phyloP scores from a whole-genome alignment of 805 yeast species.

The Candida patagonica region DNA sequence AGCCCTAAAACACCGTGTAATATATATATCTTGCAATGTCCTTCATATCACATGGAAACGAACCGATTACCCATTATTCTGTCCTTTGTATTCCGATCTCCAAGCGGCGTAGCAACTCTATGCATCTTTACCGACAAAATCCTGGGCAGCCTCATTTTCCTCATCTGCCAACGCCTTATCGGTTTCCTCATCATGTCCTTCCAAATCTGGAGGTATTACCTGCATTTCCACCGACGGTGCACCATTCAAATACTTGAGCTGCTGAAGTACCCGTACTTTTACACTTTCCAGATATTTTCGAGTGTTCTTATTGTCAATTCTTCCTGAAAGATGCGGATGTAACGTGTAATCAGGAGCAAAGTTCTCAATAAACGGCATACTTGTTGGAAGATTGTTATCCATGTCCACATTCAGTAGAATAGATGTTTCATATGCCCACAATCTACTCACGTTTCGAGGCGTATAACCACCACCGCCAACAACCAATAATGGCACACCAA shows the following conservation, averaged over 20 bases:
- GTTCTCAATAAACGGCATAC: slow-evolving; percentile 67
- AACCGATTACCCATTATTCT: too few relatives aligned
- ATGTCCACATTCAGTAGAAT: slow-evolving; percentile 70
- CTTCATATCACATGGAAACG: too few relatives aligned
- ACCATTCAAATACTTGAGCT: slow-evolving; percentile 68
- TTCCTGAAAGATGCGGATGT: slow-evolving; percentile 73
- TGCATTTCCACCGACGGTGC: slow-evolving; percentile 95
- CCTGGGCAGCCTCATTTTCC: slow-evolving; percentile 14
- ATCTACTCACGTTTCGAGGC: slow-evolving; percentile 89
- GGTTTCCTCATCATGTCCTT: slow-evolving; percentile 31
- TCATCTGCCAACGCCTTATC: slow-evolving; percentile 28
- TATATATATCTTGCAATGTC: too few relatives aligned
- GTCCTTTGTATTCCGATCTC: too few relatives aligned
- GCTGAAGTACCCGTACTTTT: slow-evolving; percentile 66
- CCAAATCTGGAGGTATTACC: slow-evolving; percentile 67
- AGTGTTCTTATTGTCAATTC: slow-evolving; percentile 78
- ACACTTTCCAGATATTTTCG: slow-evolving; percentile 76
- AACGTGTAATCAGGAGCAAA: slow-evolving; percentile 87
- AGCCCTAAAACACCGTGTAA: too few relatives aligned
- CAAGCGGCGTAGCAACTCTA: too few relatives aligned
- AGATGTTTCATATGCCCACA: slow-evolving; percentile 93
- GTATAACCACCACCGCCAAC: slow-evolving; percentile 99
- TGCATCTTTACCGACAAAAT: background rate
- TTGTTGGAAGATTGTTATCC: slow-evolving; percentile 65
- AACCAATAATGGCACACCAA: slow-evolving; percentile 84